Conservation (phyloP, 2,329 filamentous ascomycete genomes). For the Truncatella angustata region DNA sequence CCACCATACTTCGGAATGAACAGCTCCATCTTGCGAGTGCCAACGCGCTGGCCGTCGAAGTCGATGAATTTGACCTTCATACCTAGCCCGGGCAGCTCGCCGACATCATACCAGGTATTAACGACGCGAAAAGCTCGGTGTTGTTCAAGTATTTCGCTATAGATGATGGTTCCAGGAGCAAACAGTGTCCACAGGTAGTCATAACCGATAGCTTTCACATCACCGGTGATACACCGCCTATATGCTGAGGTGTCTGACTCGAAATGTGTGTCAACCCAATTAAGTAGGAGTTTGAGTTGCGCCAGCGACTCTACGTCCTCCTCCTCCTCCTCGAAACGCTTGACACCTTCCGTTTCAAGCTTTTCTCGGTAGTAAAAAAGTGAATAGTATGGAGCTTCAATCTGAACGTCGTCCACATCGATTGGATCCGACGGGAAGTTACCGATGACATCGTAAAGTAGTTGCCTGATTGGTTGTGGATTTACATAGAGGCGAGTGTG, state of each 20-base stretch:
- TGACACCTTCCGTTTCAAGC: conserved; percentile 22
- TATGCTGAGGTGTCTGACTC: conserved; percentile 29
- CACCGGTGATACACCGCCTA: conserved; percentile 21
- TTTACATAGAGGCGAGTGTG: conserved; percentile 27
- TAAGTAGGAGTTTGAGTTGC: conserved; percentile 25
- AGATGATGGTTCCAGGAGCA: conserved; percentile 24
- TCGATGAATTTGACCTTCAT: conserved; percentile 28
- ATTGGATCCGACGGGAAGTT: conserved; percentile 19
- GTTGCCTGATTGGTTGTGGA: conserved; percentile 23
- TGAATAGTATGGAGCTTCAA: conserved; percentile 22
- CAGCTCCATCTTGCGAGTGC: conserved; percentile 21
- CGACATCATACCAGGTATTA: conserved; percentile 24
- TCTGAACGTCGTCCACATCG: conserved; percentile 21
- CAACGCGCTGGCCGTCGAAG: conserved; percentile 33
- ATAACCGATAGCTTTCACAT: conserved; percentile 23
- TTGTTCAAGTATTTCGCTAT: conserved; percentile 21
- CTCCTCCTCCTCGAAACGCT: conserved; percentile 23
- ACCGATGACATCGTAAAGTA: conserved; percentile 27
- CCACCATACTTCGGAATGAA: conserved; percentile 26
- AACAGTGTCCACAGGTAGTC: conserved; percentile 30
- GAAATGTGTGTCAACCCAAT: conserved; percentile 30
- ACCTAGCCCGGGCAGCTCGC: conserved; percentile 19
- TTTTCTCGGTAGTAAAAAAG: conserved; percentile 26
- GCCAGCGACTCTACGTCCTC: conserved; percentile 23
- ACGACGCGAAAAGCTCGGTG: conserved; percentile 28